Evolutionary conservation across 2,329 filamentous ascomycete species (phyloP).

Genomic region (Neonectria ditissima): DNA sequence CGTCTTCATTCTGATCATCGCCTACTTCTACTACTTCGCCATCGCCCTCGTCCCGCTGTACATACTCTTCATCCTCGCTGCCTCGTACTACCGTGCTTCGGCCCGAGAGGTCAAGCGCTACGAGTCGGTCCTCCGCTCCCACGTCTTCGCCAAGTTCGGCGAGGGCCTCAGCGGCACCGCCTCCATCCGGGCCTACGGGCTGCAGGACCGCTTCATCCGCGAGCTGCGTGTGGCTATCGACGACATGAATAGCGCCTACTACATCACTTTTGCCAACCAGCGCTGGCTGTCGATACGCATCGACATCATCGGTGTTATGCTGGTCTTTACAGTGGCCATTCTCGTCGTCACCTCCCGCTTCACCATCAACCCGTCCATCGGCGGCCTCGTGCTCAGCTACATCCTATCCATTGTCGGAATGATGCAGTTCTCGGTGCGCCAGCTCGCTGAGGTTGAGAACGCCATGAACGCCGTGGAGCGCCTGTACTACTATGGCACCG

Average conservation of each 20-base stretch:
- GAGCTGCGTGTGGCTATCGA: slow-evolving; percentile 82
- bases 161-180: slow-evolving; percentile 88
- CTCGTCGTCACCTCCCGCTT: slow-evolving; percentile 93
- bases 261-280: slow-evolving; percentile 94
- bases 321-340: slow-evolving; percentile 91
- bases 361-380: slow-evolving; percentile 84
- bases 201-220: slow-evolving; percentile 78
- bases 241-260: slow-evolving; percentile 94
- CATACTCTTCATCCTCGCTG: slow-evolving; percentile 82
- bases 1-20: slow-evolving; percentile 90
- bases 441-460: slow-evolving; percentile 95
- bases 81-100: slow-evolving; percentile 89
- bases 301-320: slow-evolving; percentile 83
- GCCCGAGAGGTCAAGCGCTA: slow-evolving; percentile 95
- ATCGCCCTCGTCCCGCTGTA: slow-evolving; percentile 73
- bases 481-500: slow-evolving; percentile 86
- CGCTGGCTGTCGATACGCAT: slow-evolving; percentile 90
- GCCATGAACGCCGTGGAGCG: slow-evolving; percentile 98
- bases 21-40: slow-evolving; percentile 92
- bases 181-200: slow-evolving; percentile 89
- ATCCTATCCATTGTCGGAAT: slow-evolving; percentile 94
- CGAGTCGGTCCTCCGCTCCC: slow-evolving; percentile 87
- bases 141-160: slow-evolving; percentile 90
- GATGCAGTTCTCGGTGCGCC: slow-evolving; percentile 94
- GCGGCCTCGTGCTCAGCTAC: slow-evolving; percentile 90